phyloP scores from a whole-genome alignment of 768 basidiomycete genomes.

The Cantharellus anzutake region DNA sequence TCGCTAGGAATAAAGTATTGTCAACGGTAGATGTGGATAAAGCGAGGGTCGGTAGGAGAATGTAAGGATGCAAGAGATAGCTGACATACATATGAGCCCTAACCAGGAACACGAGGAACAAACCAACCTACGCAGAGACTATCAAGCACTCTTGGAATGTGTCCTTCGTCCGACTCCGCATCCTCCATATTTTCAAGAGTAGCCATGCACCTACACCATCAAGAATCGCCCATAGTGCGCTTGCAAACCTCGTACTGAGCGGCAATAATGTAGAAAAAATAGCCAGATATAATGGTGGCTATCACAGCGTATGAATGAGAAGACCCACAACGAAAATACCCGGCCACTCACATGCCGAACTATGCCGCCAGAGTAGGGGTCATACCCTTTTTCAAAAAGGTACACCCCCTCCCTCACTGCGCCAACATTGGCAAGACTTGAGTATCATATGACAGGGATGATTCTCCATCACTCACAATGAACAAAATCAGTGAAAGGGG shows the following conservation, averaged over 20 bases:
- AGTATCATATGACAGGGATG: slow-evolving; percentile 2
- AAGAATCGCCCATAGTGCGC: slow-evolving; percentile 46
- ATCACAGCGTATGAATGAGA: slow-evolving; percentile 1
- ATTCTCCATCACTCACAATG: slow-evolving; percentile 36
- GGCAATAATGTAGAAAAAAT: slow-evolving; percentile 57
- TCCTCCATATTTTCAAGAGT: slow-evolving; percentile 46
- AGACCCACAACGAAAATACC: background rate
- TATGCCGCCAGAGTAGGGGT: slow-evolving; percentile 74
- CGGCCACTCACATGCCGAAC: slow-evolving; percentile 57
- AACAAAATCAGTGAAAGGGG: slow-evolving; percentile 61
- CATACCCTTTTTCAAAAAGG: slow-evolving; percentile 52
- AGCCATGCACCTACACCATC: slow-evolving; percentile 55
- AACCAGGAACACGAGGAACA: background rate
- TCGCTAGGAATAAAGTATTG: slow-evolving; percentile 45
- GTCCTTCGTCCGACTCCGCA: slow-evolving; percentile 31
- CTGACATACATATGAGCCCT: slow-evolving; percentile 21
- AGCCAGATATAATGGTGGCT: slow-evolving; percentile 71
- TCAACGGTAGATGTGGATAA: slow-evolving; percentile 71
- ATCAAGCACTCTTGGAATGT: slow-evolving; percentile 40
- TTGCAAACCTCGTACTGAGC: slow-evolving; percentile 25
- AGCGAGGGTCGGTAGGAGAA: slow-evolving; percentile 59
- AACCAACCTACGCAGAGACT: slow-evolving; percentile 20
- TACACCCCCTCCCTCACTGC: slow-evolving; percentile 82
- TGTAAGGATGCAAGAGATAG: slow-evolving; percentile 80
- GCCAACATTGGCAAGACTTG: slow-evolving; percentile 9